Base-by-base conservation (phyloP, 2,329 filamentous ascomycete genomes). In the Colletotrichum spaethianum region DNA sequence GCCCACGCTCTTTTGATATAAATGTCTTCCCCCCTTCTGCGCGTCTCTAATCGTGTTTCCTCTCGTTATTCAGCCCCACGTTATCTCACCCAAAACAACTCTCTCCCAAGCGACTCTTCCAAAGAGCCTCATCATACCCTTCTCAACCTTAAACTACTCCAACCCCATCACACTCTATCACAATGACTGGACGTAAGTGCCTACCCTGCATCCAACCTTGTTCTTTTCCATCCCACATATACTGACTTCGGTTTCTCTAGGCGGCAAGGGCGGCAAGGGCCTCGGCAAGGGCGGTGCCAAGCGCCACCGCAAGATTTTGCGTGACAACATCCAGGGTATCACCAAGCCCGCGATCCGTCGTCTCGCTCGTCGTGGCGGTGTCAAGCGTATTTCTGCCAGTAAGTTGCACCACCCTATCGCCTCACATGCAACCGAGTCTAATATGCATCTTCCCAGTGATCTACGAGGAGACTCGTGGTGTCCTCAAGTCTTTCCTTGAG, bases 281-380 rank as follows among this genome's bases (percentile, higher is more conserved):
- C 94, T 98, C 87, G 95, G 95, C 86, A 98, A 98, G 92, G 95
- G 95, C 78, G 95, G 95, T 86, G 96, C 96, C 87, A 98, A 98
- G 93, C 95, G 95, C 87, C 95, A 98, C 89, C 93, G 96, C 82
- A 98, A 98, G 94, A 98, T 98, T 90, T 91, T 98, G 86, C 94
- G 95, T 88, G 95, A 98, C 93, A 98, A 98, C 93, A 98, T 98
- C 84, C 95, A 98, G 89, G 95, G 95, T 88, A 98, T 98, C 84
- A 98, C 95, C 82, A 98, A 98, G 93, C 95, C 95, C 80, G 95
- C 95, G 81, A 98, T 98, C 87, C 93, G 95, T 82, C 95, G 95
- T 97, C 95, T 98, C 84, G 95, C 95, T 77, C 95, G 95, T 88
- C 95, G 95, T 96, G 95, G 95, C 86, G 95, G 95, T 95, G 95